Evolutionary conservation across 2,329 filamentous ascomycete genomes (phyloP).

Genomic region (Penicillium brevicompactum): DNA sequence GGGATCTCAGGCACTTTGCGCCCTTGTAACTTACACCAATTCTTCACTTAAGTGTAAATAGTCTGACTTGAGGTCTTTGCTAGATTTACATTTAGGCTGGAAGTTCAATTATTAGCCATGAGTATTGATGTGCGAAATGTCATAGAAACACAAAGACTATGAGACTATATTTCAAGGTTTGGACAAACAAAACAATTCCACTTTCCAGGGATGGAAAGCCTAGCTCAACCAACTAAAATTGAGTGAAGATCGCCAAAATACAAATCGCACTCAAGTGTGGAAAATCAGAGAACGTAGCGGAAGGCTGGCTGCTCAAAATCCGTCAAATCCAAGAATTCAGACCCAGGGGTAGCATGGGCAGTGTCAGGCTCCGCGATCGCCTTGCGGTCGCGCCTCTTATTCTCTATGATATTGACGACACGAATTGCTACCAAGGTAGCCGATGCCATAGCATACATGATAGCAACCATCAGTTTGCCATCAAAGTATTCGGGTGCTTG

Average conservation of each 20-base stretch:
- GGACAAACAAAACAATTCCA: too few relatives aligned
- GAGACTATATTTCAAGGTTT: too few relatives aligned
- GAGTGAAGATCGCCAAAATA: background rate
- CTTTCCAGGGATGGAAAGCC: too few relatives aligned
- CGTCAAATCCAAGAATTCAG: constrained; percentile 14
- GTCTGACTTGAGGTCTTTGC: too few relatives aligned
- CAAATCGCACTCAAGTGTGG: background rate
- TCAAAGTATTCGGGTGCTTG: constrained; percentile 33
- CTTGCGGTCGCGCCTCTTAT: constrained; percentile 9
- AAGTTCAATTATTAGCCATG: too few relatives aligned
- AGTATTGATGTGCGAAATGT: too few relatives aligned
- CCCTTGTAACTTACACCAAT: too few relatives aligned
- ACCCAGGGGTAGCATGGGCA: background rate
- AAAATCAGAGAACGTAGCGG: constrained; percentile 11
- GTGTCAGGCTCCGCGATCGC: background rate
- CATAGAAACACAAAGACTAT: too few relatives aligned
- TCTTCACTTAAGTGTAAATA: too few relatives aligned
- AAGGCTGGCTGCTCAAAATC: constrained; percentile 17
- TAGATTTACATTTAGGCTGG: too few relatives aligned
- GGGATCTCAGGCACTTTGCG: too few relatives aligned
- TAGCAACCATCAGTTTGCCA: constrained; percentile 16
- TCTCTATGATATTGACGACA: constrained; percentile 10
- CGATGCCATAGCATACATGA: constrained; percentile 11
- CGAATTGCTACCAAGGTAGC: constrained; percentile 3
- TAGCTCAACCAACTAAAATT: too few relatives aligned